Conservation (phyloP, 2,329 filamentous ascomycete genomes). For the Tolypocladium guangdongense region DNA sequence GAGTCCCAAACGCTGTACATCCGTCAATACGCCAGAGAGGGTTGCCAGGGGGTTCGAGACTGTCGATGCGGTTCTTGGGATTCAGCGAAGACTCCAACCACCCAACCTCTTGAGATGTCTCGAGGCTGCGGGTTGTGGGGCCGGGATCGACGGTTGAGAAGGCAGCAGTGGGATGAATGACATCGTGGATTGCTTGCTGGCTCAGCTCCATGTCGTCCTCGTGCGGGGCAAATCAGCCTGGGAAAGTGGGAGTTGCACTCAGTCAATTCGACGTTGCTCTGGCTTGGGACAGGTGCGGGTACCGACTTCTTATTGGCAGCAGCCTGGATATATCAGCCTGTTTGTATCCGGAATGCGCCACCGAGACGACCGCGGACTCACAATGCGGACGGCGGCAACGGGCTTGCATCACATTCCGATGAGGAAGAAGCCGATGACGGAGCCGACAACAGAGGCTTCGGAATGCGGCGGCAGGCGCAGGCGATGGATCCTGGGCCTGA, state of each 20-base stretch:
- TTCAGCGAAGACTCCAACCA: conserved; percentile 44
- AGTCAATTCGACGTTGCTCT: neutral
- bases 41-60: conserved; percentile 30
- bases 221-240: neutral
- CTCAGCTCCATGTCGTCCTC: conserved; percentile 39
- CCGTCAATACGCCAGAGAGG: conserved; percentile 50
- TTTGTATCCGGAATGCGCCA: neutral
- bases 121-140: neutral
- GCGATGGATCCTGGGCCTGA: neutral
- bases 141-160: conserved; percentile 19
- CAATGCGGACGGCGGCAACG: neutral
- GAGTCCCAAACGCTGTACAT: conserved; percentile 43
- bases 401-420: neutral
- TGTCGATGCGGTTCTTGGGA: conserved; percentile 50
- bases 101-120: neutral
- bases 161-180: conserved; percentile 47
- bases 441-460: neutral
- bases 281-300: neutral
- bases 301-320: neutral
- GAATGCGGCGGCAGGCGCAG: neutral
- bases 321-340: neutral
- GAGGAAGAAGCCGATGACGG: neutral
- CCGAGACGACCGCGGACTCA: neutral
- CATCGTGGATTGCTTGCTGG: conserved; percentile 39
- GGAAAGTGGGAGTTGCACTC: neutral